Base-by-base conservation (phyloP, 805 yeast species). In the Candida maris region DNA sequence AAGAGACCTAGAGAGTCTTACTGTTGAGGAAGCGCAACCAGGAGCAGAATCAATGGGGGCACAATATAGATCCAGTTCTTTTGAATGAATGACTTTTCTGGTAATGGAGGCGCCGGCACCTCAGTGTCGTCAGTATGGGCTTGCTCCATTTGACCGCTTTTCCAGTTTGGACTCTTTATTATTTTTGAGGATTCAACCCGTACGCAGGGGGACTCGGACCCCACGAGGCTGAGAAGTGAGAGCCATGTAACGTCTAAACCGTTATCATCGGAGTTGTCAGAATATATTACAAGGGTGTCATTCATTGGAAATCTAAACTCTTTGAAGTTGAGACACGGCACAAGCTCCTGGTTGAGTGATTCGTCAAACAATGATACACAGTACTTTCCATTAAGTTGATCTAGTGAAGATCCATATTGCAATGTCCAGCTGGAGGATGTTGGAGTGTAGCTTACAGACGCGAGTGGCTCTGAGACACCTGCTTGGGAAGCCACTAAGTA, bases 21-120 rank as follows among this genome's bases (percentile, higher is more conserved):
- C 14, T 36, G 38, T 37, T 46, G 46, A 16, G 52, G 54, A 6
- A 45, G 43, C 34, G 46, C 30, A 15, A 67, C 15, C 46, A 64
- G 39, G 38, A 70, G 37, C 25, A 74, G 41, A 8, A 76, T 32
- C 16, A 73, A 42, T 10, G 75, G 74, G 2, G 79, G 75, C 6
- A 75, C 75, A 18, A 79, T 61, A 54, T 73, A 77, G 68, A 75
- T 65, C 84, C 84, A 79, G 57, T 79, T 71, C 53, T 71, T 71
- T 51, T 77, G 82, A 13, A 78, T 59, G 57, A 76, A 77, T 4
- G 79, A 69, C 35, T 62, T 57, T 21, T 61, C 60, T 10, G 22
- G 35, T 3, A 38, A 48, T 13, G 28, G 35, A 4, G 38, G 24
- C 19, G 45, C 30, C 7, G 15, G 7, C 15, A 24, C n/a, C 4